Evolutionary conservation across 2,329 filamentous ascomycete genomes (phyloP).

Genomic region (Sporothrix sp.): DNA sequence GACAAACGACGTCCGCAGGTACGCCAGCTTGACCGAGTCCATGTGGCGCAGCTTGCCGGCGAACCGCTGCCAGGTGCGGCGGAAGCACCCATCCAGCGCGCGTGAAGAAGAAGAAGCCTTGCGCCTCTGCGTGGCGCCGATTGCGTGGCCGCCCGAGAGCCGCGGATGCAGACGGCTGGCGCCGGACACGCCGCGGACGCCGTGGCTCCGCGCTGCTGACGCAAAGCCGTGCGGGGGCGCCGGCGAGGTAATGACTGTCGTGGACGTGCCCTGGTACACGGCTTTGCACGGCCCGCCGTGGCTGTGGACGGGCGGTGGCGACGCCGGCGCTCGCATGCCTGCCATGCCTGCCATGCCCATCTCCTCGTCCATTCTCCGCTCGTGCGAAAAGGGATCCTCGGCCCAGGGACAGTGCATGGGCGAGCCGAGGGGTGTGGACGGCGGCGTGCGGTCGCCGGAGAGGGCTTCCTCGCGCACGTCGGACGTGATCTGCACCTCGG

Average conservation of each 20-base stretch:
- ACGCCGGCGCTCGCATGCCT: neutral
- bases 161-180: constrained; percentile 2
- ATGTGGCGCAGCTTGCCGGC: constrained; percentile 29
- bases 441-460: constrained; percentile 5
- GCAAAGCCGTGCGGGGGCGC: neutral
- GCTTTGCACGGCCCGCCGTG: constrained; percentile 2
- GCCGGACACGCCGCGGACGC: neutral
- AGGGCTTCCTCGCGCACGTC: constrained; percentile 19
- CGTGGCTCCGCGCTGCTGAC: neutral
- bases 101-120: neutral
- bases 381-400: constrained; percentile 15
- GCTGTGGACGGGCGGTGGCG: constrained; percentile 7
- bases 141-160: neutral
- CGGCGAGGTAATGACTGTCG: constrained; percentile 11
- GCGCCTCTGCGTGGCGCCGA: neutral
- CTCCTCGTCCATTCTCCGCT: constrained; percentile 3
- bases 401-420: constrained; percentile 13
- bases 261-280: constrained; percentile 8
- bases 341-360: neutral
- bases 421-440: constrained; percentile 8
- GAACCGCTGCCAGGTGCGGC: constrained; percentile 21
- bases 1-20: constrained; percentile 51
- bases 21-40: constrained; percentile 51
- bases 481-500: constrained; percentile 39
- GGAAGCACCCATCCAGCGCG: too few species aligned